Evolutionary conservation across 2,329 filamentous ascomycete genomes (phyloP).

Genomic region (Scleromitrula shiraiana): DNA sequence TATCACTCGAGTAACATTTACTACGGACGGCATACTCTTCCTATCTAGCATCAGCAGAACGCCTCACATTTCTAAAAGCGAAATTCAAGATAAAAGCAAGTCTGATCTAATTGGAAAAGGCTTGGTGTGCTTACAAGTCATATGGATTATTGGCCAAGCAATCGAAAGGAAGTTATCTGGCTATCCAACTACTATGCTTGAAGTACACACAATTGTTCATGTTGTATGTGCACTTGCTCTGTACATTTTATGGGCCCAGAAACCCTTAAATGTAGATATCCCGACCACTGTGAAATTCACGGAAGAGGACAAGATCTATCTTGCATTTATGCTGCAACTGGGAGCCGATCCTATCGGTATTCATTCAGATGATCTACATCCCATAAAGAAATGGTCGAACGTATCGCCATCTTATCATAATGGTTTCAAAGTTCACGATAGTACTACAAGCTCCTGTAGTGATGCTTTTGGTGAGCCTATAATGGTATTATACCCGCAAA

Average conservation of each 20-base stretch:
- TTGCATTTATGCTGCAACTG: background rate
- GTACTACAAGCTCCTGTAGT: background rate
- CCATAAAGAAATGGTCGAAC: background rate
- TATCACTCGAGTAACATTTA: background rate
- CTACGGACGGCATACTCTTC: background rate
- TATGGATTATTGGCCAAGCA: slow-evolving; percentile 11
- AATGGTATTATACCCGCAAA: background rate
- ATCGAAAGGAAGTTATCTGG: slow-evolving; percentile 9
- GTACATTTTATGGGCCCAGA: slow-evolving; percentile 12
- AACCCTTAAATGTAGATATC: slow-evolving; percentile 8
- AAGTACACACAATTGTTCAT: slow-evolving; percentile 23
- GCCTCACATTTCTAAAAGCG: background rate
- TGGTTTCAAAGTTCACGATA: background rate
- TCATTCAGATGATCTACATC: background rate
- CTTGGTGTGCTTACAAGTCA: slow-evolving; percentile 10
- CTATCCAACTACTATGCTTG: slow-evolving; percentile 13
- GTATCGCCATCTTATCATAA: background rate
- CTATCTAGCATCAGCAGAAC: slow-evolving; percentile 6
- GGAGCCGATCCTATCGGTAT: background rate
- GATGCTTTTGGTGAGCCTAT: background rate
- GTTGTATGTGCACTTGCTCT: slow-evolving; percentile 12
- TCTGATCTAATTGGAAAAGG: slow-evolving; percentile 11
- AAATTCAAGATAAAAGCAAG: slow-evolving; percentile 15
- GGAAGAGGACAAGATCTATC: background rate
- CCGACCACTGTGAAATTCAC: slow-evolving; percentile 7